Evolutionary conservation across 306 rosid genomes (phyloP).

Genomic region (Potentilla sterilis): DNA sequence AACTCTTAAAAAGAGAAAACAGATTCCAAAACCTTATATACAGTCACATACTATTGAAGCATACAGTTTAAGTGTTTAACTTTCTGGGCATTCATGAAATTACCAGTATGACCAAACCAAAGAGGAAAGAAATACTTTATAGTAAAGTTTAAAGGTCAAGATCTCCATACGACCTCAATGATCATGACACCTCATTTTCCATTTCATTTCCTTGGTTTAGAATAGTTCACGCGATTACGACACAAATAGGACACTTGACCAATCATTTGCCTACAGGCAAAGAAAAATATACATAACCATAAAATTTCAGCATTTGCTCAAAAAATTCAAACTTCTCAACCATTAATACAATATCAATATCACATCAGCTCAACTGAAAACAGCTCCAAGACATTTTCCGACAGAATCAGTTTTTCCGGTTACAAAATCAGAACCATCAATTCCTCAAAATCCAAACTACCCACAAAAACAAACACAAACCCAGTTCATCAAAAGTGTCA

Average conservation of each 20-base stretch:
- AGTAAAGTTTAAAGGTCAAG: slow-evolving; percentile 17
- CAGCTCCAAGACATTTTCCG: slow-evolving; percentile 34
- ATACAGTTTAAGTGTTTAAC: too few species aligned
- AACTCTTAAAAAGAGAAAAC: neutral
- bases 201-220: slow-evolving; percentile 19
- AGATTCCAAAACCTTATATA: neutral
- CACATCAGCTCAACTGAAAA: slow-evolving; percentile 61
- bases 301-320: slow-evolving; percentile 4
- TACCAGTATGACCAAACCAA: neutral
- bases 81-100: slow-evolving; percentile 20
- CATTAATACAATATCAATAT: slow-evolving; percentile 46
- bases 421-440: slow-evolving; percentile 19
- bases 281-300: slow-evolving; percentile 12
- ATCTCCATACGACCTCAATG: slow-evolving; percentile 27
- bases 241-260: slow-evolving; percentile 33
- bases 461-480: neutral
- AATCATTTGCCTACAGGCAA: slow-evolving; percentile 13
- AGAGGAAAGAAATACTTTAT: neutral
- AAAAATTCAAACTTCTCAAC: slow-evolving; percentile 36
- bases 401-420: slow-evolving; percentile 30
- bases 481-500: neutral
- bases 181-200: slow-evolving; percentile 21
- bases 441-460: neutral
- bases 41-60: slow-evolving; percentile 3
- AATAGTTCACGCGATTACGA: slow-evolving; percentile 39